phyloP scores from a whole-genome alignment of 345 rosid species.

The Litchi chinensis region DNA sequence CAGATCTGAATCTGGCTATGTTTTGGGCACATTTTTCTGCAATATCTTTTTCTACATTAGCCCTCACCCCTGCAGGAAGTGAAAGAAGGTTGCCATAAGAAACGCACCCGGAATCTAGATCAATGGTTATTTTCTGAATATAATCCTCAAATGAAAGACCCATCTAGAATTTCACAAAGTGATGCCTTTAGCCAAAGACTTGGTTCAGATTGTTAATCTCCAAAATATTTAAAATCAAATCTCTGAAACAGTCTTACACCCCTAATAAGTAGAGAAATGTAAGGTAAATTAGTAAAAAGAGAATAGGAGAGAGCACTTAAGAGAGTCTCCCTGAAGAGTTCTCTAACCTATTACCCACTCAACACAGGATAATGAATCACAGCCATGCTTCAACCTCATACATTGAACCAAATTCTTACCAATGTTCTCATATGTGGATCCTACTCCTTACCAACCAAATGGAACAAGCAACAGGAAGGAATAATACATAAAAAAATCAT shows the following conservation, averaged over 20 bases:
- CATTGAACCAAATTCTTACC: background rate
- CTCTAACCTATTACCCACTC: background rate
- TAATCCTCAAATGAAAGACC: background rate
- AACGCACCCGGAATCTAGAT: background rate
- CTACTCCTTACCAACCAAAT: background rate
- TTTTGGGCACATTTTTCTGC: constrained; percentile 50
- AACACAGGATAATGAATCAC: too few species aligned
- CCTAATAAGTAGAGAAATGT: background rate
- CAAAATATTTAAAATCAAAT: background rate
- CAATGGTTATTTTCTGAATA: background rate
- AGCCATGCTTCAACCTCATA: background rate
- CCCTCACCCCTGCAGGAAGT: constrained; percentile 59
- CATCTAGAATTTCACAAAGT: background rate
- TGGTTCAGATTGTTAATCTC: background rate
- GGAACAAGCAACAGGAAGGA: background rate
- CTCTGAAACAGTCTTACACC: background rate
- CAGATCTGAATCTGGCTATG: constrained; percentile 53
- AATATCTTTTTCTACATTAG: constrained; percentile 63
- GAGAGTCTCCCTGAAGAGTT: background rate
- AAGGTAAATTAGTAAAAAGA: background rate
- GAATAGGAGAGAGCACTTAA: background rate
- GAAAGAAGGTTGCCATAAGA: constrained; percentile 1
- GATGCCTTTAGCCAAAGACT: background rate
- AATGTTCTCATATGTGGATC: background rate
- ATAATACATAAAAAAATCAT: background rate